Evolutionary conservation across 768 basidiomycete genomes (phyloP).

Genomic region (Udeniomyces megalosporus): DNA sequence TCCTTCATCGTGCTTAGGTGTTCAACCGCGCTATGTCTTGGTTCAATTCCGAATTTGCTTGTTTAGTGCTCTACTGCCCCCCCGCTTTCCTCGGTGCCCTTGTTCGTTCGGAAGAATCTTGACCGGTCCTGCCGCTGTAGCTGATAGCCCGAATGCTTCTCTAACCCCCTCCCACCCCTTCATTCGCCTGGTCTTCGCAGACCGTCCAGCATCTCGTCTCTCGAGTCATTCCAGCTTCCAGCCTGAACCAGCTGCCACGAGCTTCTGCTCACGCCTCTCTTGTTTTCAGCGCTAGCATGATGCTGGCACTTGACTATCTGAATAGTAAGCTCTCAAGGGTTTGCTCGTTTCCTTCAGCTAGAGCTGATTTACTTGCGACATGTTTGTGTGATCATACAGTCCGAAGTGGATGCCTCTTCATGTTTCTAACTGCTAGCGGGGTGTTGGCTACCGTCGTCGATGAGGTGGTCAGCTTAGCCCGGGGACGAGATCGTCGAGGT

Average conservation of each 20-base stretch:
- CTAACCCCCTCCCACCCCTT: no score
- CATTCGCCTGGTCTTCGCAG: neutral
- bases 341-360: neutral
- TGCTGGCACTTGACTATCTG: neutral
- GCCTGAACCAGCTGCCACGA: slow-evolving; percentile 1
- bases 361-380: neutral
- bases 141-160: no score
- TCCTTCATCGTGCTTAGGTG: no score
- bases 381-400: neutral
- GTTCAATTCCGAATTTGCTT: neutral
- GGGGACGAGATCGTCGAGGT: neutral
- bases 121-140: no score
- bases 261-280: neutral
- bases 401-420: slow-evolving; percentile 1
- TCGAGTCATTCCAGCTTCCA: neutral
- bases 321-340: no score
- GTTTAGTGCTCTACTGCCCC: slow-evolving; percentile 4
- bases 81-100: slow-evolving; percentile 4
- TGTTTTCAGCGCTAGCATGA: neutral
- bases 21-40: slow-evolving; percentile 5
- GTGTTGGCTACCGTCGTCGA: neutral
- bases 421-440: neutral
- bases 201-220: neutral
- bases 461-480: neutral
- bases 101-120: neutral